Conservation (phyloP, 2,329 filamentous ascomycete species). For the Pyrenochaeta sp. region DNA sequence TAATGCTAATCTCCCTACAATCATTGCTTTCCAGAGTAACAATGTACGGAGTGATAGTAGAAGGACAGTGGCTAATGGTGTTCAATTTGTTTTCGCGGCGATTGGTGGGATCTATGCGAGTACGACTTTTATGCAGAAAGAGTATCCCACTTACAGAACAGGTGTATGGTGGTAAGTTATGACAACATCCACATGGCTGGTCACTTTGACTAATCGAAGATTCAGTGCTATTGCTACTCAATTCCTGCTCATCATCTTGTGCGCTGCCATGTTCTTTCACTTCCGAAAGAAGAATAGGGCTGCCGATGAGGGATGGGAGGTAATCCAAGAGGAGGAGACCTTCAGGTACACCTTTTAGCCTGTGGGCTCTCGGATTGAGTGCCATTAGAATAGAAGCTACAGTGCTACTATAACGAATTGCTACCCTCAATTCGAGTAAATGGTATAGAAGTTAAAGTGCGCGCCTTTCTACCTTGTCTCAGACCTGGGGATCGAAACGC, state of each 20-base stretch:
- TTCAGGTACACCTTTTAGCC: conserved; percentile 15
- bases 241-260: conserved; percentile 28
- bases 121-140: conserved; percentile 44
- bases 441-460: too few species aligned
- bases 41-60: conserved; percentile 44
- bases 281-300: conserved; percentile 20
- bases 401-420: too few species aligned
- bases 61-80: conserved; percentile 38
- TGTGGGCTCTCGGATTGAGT: neutral
- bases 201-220: neutral
- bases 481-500: too few species aligned
- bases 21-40: conserved; percentile 42
- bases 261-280: conserved; percentile 23
- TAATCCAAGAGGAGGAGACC: conserved; percentile 6
- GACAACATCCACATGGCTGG: neutral
- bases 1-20: conserved; percentile 42
- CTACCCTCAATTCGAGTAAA: too few species aligned
- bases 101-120: conserved; percentile 44
- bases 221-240: conserved; percentile 20
- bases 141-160: conserved; percentile 37
- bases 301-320: conserved; percentile 4
- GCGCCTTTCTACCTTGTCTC: too few species aligned
- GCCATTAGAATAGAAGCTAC: neutral
- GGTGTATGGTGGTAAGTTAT: conserved; percentile 34
- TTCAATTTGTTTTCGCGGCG: conserved; percentile 44